phyloP scores from a whole-genome alignment of 202 grass and related monocot genomes.

The Saccharum hybrid region DNA sequence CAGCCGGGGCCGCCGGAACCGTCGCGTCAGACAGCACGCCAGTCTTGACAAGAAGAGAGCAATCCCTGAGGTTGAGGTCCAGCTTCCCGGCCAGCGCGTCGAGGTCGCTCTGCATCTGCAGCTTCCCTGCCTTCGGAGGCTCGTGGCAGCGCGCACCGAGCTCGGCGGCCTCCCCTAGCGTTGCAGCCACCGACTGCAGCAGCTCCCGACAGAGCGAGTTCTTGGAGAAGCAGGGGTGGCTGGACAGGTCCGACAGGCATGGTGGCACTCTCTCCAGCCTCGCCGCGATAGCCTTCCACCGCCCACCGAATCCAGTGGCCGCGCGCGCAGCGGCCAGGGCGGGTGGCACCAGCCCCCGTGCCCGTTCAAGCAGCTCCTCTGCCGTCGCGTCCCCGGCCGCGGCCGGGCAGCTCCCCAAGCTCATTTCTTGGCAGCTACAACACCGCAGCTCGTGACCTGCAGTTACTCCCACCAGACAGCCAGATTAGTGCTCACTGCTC shows the following conservation, averaged over 20 bases:
- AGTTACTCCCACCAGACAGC: constrained; percentile 35
- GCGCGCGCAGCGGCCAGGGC: constrained; percentile 58
- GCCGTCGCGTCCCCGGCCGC: constrained; percentile 45
- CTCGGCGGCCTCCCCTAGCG: constrained; percentile 60
- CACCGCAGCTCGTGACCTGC: constrained; percentile 47
- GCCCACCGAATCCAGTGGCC: constrained; percentile 57
- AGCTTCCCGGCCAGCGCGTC: constrained; percentile 84
- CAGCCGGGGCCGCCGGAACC: constrained; percentile 16
- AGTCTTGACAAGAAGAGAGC: constrained; percentile 81
- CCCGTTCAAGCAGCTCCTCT: constrained; percentile 56
- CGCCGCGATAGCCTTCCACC: constrained; percentile 81
- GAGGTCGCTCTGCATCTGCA: constrained; percentile 95
- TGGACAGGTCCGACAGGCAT: constrained; percentile 90
- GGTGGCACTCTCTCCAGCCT: constrained; percentile 70
- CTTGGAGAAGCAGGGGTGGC: constrained; percentile 91
- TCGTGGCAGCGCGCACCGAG: constrained; percentile 61
- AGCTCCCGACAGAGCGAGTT: constrained; percentile 89
- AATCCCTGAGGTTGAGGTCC: constrained; percentile 86
- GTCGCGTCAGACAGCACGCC: constrained; percentile 75
- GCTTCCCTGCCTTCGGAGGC: constrained; percentile 58
- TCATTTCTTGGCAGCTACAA: constrained; percentile 44
- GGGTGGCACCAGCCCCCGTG: constrained; percentile 53
- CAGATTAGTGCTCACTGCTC: constrained; percentile 7
- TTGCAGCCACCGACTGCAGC: constrained; percentile 70
- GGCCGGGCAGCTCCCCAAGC: constrained; percentile 33